Conservation (phyloP, 257 asterid species). For the Nicotiana attenuata region DNA sequence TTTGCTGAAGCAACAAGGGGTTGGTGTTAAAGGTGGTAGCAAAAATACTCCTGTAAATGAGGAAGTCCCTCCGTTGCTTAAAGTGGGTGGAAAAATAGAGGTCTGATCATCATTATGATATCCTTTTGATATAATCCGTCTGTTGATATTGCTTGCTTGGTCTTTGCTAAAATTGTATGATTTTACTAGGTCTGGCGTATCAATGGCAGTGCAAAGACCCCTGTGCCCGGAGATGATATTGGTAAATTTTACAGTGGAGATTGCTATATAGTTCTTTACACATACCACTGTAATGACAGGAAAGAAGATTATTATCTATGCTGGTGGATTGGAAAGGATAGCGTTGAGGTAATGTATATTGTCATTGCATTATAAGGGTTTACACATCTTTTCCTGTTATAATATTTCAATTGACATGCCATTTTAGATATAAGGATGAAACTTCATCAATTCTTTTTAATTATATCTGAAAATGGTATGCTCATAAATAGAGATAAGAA, state of each 20-base stretch:
- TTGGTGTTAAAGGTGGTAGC: slow-evolving; percentile 62
- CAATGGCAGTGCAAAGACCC: slow-evolving; percentile 74
- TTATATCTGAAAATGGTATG: too few relatives aligned
- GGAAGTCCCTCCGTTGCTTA: slow-evolving; percentile 89
- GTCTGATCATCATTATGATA: slow-evolving; percentile 27
- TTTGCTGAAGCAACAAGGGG: slow-evolving; percentile 96
- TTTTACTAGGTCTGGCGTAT: slow-evolving; percentile 82
- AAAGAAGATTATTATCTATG: slow-evolving; percentile 91
- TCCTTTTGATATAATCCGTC: not conserved
- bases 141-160: not conserved
- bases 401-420: not conserved
- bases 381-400: not conserved
- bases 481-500: not conserved
- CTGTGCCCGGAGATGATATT: slow-evolving; percentile 63
- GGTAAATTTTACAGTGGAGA: slow-evolving; percentile 95
- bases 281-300: slow-evolving; percentile 78
- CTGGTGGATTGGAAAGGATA: slow-evolving; percentile 96
- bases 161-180: not conserved
- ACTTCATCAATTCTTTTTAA: too few relatives aligned
- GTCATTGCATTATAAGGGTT: not conserved
- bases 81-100: slow-evolving; percentile 87
- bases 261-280: slow-evolving; percentile 87
- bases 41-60: slow-evolving; percentile 79
- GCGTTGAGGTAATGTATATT: slow-evolving; percentile 61
- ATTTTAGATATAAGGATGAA: too few relatives aligned